phyloP scores from a whole-genome alignment of 2,329 filamentous ascomycete genomes.

The Diatrype stigma region DNA sequence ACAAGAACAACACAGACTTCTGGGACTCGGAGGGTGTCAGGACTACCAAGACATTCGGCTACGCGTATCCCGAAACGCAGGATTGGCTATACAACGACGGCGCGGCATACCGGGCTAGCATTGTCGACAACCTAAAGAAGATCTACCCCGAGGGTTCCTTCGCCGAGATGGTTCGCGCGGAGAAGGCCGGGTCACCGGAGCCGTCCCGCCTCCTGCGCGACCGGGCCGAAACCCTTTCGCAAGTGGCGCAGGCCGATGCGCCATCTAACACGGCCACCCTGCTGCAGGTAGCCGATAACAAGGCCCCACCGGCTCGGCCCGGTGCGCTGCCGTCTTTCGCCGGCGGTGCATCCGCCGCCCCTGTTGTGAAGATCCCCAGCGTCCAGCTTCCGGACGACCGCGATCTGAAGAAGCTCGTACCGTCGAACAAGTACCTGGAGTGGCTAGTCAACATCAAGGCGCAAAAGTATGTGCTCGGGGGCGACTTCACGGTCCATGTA shows the following conservation, averaged over 20 bases:
- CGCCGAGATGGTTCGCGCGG: not conserved
- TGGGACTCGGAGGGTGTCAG: slow-evolving; percentile 25
- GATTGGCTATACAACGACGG: slow-evolving; percentile 11
- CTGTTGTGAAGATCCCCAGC: slow-evolving; percentile 1
- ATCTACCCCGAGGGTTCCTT: not conserved
- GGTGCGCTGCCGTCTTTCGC: too few species aligned
- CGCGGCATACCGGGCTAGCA: not conserved
- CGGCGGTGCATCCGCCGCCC: too few species aligned
- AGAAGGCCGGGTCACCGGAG: not conserved
- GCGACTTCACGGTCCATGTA: slow-evolving; percentile 51
- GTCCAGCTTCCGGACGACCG: not conserved
- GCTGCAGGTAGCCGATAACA: not conserved
- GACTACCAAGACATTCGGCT: slow-evolving; percentile 21
- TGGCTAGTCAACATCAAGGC: slow-evolving; percentile 55
- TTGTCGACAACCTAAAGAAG: not conserved
- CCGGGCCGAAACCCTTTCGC: not conserved
- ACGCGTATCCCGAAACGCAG: slow-evolving; percentile 25
- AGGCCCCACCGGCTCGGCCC: not conserved
- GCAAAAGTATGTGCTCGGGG: slow-evolving; percentile 42
- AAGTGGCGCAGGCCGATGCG: not conserved
- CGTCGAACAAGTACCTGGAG: slow-evolving; percentile 35
- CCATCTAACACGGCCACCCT: not conserved
- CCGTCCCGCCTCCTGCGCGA: not conserved
- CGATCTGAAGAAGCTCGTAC: slow-evolving; percentile 15
- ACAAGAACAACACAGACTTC: slow-evolving; percentile 21